Evolutionary conservation across 2,329 filamentous ascomycete species (phyloP).

Genomic region (Hypomyces perniciosus): DNA sequence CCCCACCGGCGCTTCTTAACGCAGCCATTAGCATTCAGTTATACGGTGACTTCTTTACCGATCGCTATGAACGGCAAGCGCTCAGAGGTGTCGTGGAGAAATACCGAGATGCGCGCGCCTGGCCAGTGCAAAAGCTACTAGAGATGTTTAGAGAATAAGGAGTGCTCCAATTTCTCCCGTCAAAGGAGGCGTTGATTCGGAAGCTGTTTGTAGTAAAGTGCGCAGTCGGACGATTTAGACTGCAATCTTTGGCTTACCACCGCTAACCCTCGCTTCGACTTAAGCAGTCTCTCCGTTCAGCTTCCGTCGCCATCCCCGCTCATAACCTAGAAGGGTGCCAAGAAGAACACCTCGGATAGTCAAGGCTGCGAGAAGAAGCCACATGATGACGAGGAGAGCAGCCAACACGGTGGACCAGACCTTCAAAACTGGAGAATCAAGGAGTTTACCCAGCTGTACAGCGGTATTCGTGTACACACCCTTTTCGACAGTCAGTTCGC

Average conservation of each 20-base stretch:
- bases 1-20: constrained; percentile 33
- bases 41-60: constrained; percentile 38
- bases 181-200: no score
- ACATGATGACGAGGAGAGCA: constrained; percentile 29
- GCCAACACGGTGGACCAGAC: constrained; percentile 33
- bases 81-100: constrained; percentile 37
- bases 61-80: constrained; percentile 32
- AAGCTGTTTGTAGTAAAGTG: no score
- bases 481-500: constrained; percentile 15
- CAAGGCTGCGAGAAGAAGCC: constrained; percentile 12
- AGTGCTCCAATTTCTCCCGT: background rate
- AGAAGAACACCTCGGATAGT: background rate
- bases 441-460: constrained; percentile 29
- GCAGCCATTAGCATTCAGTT: constrained; percentile 35
- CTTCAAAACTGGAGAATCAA: constrained; percentile 32
- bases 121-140: constrained; percentile 32
- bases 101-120: constrained; percentile 37
- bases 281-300: background rate
- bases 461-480: constrained; percentile 35
- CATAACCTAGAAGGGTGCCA: background rate
- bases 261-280: no score
- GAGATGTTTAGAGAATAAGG: constrained; percentile 26
- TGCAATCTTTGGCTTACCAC: no score
- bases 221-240: no score
- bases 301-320: background rate